These are phyloP conservation scores for Naganishia vishniacii DNA, from an alignment of 768 basidiomycete genomes.

Conservation along the genomic window DNA sequence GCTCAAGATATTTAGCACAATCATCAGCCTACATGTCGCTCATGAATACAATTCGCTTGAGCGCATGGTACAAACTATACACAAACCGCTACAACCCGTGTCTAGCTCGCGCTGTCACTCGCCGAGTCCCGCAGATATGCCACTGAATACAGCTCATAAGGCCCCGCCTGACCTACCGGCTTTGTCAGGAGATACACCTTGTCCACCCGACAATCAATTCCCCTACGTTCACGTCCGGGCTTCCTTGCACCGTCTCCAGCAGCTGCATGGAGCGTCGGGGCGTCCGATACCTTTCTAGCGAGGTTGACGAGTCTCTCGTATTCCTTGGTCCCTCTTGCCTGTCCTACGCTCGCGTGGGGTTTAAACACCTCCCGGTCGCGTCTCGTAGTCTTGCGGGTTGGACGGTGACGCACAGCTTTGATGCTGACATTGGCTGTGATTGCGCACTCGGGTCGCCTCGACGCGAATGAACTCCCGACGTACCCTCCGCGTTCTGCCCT, in stretches of 20 bases:
- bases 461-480: too few relatives aligned
- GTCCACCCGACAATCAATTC: constrained; percentile 1
- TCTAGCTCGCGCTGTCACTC: too few relatives aligned
- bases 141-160: constrained; percentile 5
- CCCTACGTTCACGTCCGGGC: neutral
- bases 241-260: neutral
- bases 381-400: neutral
- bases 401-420: too few relatives aligned
- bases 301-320: neutral
- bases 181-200: constrained; percentile 10
- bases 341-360: constrained; percentile 7
- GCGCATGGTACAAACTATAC: too few relatives aligned
- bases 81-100: too few relatives aligned
- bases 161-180: neutral
- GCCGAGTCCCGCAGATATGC: neutral
- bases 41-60: too few relatives aligned
- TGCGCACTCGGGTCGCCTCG: neutral
- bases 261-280: too few relatives aligned
- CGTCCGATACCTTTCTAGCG: neutral
- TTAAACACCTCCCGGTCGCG: neutral
- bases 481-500: too few relatives aligned
- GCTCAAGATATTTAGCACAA: neutral
- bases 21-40: too few relatives aligned
- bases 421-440: too few relatives aligned
- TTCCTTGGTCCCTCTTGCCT: neutral